Base-by-base conservation (phyloP, 78 protist species). In the Dictyostelium brefeldianum region DNA sequence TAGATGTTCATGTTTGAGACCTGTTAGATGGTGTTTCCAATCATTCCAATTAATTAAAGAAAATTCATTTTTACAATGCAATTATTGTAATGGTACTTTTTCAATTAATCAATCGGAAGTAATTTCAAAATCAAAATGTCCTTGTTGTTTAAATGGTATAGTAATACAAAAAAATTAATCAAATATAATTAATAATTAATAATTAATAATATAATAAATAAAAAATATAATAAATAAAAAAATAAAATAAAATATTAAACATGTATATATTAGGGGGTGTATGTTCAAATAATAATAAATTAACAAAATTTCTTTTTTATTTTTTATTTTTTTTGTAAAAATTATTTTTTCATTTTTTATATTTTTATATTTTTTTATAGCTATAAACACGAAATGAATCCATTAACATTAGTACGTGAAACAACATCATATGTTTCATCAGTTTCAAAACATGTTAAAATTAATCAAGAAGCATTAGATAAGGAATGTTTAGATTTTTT, bases 401-500 rank as follows among this genome's bases (percentile, higher is more conserved):
- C 78, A 46, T 77, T 87, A 64, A 59, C 70, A 64, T 62, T 78
- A 50, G 53, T 87, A 62, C 64, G 83, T 43, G 67, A 48, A 36
- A 87, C 77, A 0, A 87, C 93, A 25, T 53, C 79, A n/a, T 53
- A 31, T 31, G 93, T 87, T 12, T 36, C 51, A 27, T 5, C 20
- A 36, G 18, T 59, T 31, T 56, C 93, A 50, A 87, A 57, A 65
- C 78, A 87, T 87, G 93, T 87, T 5, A 64, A 36, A 47, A 65
- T 87, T 25, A 77, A 77, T 62, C 54, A 87, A 18, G 84, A 43
- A n/a, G 56, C n/a, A n/a, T 47, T 87, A n/a, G 69, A 27, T 1
- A 87, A 77, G 17, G 93, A 87, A 36, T 75, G 84, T 51, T n/a
- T 77, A 15, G 75, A 59, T 11, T 87, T 87, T n/a, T 20, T 87